These are phyloP conservation scores for Rauvolfia tetraphylla DNA, from an alignment of 257 asterid species.

Conservation along the genomic window DNA sequence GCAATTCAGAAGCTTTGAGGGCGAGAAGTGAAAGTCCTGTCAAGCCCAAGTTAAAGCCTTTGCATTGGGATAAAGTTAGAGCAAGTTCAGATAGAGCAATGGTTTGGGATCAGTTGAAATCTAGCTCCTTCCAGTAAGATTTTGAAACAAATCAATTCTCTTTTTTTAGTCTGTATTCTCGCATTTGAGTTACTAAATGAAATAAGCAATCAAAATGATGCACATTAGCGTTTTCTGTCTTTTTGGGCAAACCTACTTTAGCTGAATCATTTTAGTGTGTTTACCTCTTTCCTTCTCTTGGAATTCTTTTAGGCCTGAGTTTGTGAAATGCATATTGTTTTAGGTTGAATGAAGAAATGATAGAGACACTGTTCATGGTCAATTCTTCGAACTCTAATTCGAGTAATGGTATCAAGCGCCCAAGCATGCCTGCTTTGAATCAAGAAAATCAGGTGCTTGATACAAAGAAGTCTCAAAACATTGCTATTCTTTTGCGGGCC, in stretches of 20 bases:
- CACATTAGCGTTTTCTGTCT: not conserved
- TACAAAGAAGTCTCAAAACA: constrained; percentile 76
- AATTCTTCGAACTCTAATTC: constrained; percentile 39
- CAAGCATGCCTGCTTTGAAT: constrained; percentile 18
- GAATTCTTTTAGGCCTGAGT: not conserved
- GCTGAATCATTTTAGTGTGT: not conserved
- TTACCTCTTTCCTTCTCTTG: not conserved
- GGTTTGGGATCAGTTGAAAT: constrained; percentile 81
- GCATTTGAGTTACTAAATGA: not conserved
- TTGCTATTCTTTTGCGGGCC: constrained; percentile 67
- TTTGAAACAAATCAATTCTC: not conserved
- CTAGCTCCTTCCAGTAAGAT: constrained; percentile 75
- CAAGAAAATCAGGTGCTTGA: constrained; percentile 65
- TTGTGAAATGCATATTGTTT: constrained; percentile 16
- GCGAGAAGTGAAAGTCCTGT: constrained; percentile 33
- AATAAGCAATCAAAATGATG: not conserved
- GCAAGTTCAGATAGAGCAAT: constrained; percentile 65
- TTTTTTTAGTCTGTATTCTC: not conserved
- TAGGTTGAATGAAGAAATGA: constrained; percentile 87
- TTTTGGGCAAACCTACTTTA: not conserved
- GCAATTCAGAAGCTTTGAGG: constrained; percentile 11
- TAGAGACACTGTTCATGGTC: constrained; percentile 56
- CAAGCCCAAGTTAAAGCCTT: constrained; percentile 70
- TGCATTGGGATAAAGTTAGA: constrained; percentile 92
- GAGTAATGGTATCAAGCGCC: constrained; percentile 39